Evolutionary conservation across 495 filamentous ascomycete species (phyloP).

Genomic region (Aspergillus affinis): DNA sequence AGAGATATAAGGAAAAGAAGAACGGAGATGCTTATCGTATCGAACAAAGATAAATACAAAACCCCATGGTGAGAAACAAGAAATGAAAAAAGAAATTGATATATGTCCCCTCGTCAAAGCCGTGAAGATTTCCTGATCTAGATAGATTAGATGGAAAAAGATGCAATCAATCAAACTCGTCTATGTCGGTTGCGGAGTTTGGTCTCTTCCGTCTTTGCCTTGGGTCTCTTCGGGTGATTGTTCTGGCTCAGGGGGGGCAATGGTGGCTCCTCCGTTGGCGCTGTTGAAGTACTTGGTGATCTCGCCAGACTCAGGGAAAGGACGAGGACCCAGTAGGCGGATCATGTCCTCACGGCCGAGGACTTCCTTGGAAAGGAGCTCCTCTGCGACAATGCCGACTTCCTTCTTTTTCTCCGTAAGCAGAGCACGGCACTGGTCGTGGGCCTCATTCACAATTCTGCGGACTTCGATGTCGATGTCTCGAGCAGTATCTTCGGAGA

Average conservation of each 20-base stretch:
- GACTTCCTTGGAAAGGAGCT: constrained; percentile 88
- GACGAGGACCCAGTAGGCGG: constrained; percentile 76
- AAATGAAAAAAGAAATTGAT: constrained; percentile 20
- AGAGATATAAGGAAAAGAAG: constrained; percentile 16
- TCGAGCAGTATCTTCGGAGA: constrained; percentile 88
- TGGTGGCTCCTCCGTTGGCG: constrained; percentile 42
- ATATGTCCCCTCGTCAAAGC: constrained; percentile 24
- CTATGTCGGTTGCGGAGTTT: constrained; percentile 44
- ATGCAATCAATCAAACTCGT: constrained; percentile 10
- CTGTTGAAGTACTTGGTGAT: constrained; percentile 90
- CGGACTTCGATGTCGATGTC: constrained; percentile 89
- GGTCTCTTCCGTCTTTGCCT: constrained; percentile 46
- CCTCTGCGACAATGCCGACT: constrained; percentile 87
- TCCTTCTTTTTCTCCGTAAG: constrained; percentile 83
- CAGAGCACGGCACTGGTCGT: constrained; percentile 83
- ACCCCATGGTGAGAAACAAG: constrained; percentile 19
- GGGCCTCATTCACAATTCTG: constrained; percentile 85
- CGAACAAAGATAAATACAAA: constrained; percentile 41
- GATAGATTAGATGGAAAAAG: constrained; percentile 1
- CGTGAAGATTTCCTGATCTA: constrained; percentile 17
- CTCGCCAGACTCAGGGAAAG: constrained; percentile 80
- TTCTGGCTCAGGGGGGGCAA: constrained; percentile 59
- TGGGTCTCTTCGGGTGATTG: constrained; percentile 26
- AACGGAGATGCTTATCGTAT: constrained; percentile 30
- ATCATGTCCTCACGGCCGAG: constrained; percentile 88